These are phyloP conservation scores for Juncus effusus DNA, from an alignment of 176 grass and related monocot species.

Conservation along the genomic window DNA sequence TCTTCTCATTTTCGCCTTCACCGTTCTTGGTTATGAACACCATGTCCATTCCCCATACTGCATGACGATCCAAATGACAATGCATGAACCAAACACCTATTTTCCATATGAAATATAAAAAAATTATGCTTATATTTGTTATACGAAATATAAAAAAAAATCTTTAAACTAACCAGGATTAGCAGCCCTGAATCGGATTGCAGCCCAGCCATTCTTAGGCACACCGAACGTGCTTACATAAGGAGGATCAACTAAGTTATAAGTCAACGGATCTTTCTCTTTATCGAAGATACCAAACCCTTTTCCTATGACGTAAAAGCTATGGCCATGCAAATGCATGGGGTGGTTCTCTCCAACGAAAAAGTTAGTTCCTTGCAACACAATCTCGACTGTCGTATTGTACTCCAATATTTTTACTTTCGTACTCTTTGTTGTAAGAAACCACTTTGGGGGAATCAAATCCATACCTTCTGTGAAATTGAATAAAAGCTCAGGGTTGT, in stretches of 20 bases:
- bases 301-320: constrained; percentile 80
- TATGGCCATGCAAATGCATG: constrained; percentile 76
- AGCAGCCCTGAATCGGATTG: constrained; percentile 68
- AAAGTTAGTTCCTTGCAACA: constrained; percentile 60
- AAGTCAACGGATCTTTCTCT: constrained; percentile 19
- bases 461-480: constrained; percentile 24
- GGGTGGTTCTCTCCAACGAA: constrained; percentile 69
- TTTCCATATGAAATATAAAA: too few relatives aligned
- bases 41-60: constrained; percentile 54
- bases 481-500: constrained; percentile 35
- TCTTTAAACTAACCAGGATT: constrained; percentile 42
- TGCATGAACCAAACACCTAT: constrained; percentile 59
- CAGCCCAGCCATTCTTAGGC: constrained; percentile 62
- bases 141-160: too few relatives aligned
- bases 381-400: constrained; percentile 78
- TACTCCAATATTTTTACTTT: constrained; percentile 42
- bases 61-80: constrained; percentile 72
- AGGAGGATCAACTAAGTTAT: constrained; percentile 75
- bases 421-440: constrained; percentile 42
- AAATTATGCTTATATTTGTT: too few relatives aligned
- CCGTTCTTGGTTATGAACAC: constrained; percentile 65
- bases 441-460: constrained; percentile 14
- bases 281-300: constrained; percentile 48
- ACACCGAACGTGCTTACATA: constrained; percentile 64
- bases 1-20: constrained; percentile 29